Base-by-base conservation (phyloP, 208 protist genomes). In the Willaertia magna region DNA sequence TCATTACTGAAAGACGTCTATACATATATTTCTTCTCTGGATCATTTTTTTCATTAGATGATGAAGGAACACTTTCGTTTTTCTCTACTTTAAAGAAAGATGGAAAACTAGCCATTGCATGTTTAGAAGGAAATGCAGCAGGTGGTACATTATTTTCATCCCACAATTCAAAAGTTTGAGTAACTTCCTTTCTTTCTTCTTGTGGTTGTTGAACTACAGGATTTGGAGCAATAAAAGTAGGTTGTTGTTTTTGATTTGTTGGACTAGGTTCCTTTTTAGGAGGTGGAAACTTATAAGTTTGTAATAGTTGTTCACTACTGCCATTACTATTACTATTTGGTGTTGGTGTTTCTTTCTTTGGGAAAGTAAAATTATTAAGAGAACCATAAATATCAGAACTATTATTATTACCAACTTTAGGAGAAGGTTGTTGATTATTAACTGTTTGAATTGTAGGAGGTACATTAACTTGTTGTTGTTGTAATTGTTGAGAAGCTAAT, bases 141-240 rank as follows among this genome's bases (percentile, higher is more conserved):
- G 78, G 78, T 43, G 78, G 44, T 34, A 26, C 43, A 48, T 3
- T 43, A 0, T 34, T 47, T 39, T 40, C 18, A 26, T 47, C 43
- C 78, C 78, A 83, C 76, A 81, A 51, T 39, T 81, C 76, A 81
- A 81, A 81, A 6, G 40, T 51, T 51, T 51, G 43, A 16, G 44
- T 81, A 4, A 67, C 6, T 26, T 51, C 26, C 12, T 81, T n/a
- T 44, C 16, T 7, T 14, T 44, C 34, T 22, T 44, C 30, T 76
- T 40, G 9, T 30, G 26, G 26, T 39, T 9, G 14, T 26, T n/a
- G 7, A 4, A 4, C 26, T 34, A 20, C 34, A 2, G 16, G 2
- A 12, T n/a, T 12, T 20, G 11, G 2, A 26, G n/a, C n/a, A n/a
- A n/a, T n/a, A n/a, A n/a, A n/a, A n/a, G n/a, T n/a, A 11, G 26